Percentiles rank a stretch among this genome's conserved stretches.
phyloP scores from a whole-genome alignment of 768 basidiomycete species.

The Russula sp. region DNA sequence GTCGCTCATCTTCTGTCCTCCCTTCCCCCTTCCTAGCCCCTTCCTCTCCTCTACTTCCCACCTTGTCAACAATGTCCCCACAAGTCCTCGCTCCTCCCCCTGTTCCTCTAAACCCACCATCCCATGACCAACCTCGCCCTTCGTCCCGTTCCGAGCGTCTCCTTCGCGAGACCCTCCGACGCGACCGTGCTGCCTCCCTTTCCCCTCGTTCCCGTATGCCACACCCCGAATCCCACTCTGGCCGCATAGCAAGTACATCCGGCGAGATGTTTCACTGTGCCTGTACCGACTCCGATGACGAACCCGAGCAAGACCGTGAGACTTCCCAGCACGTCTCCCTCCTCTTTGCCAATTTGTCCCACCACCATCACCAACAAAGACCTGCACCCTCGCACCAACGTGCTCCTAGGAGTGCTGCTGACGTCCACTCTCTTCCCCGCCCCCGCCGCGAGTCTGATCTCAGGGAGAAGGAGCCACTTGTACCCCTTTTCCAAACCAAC shows the following conservation, averaged over 20 bases:
- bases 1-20: constrained; percentile 4
- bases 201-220: constrained; percentile 22
- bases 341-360: constrained; percentile 16
- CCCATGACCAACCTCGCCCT: constrained; percentile 29
- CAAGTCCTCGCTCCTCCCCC: constrained; percentile 26
- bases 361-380: constrained; percentile 11
- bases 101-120: constrained; percentile 19
- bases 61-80: constrained; percentile 32
- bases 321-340: constrained; percentile 28
- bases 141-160: constrained; percentile 49
- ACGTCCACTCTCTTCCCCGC: constrained; percentile 9
- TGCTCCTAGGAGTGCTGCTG: constrained; percentile 20
- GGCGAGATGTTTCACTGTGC: constrained; percentile 18
- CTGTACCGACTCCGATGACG: constrained; percentile 27
- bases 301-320: constrained; percentile 27
- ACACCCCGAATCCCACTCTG: constrained; percentile 10
- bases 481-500: background rate
- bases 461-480: constrained; percentile 22
- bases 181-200: constrained; percentile 33
- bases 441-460: constrained; percentile 17
- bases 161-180: constrained; percentile 46
- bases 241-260: constrained; percentile 11
- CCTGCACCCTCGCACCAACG: constrained; percentile 7
- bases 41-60: constrained; percentile 28
- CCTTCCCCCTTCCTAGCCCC: constrained; percentile 11